Evolutionary conservation across 2,329 filamentous ascomycete species (phyloP), one percentile per base, ranked within the genome.

Genomic region (Parastagonospora avenae): DNA sequence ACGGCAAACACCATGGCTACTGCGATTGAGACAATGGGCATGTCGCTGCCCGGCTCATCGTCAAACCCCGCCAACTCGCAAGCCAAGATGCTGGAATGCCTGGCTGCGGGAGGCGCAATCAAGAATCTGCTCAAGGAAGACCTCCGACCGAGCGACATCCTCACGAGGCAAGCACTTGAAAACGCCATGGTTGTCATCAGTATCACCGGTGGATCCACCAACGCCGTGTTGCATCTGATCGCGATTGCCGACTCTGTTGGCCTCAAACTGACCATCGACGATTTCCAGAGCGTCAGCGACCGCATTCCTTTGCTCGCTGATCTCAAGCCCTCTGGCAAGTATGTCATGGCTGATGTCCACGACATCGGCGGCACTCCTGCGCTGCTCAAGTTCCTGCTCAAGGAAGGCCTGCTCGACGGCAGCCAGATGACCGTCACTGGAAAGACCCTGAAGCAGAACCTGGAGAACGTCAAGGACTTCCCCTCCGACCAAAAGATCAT

Each of bases 1-100:
- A 96, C 92, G 1, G 92, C 92, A 58, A 96, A 96, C 68, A 81
- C 79, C 40, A 78, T 81, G 72, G 79, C 79, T 33, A 79, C 77
- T 6, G 76, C 78, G 7, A 79, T 81, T 46, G 79, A 81, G 60
- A 72, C 68, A 40, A 80, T 81, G 73, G 79, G 79, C 49, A 75
- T 81, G 73, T 74, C 77, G 24, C 72, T 81, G 4, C 79, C 79
- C 38, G 79, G 79, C 27, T 80, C 79, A 10, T 80, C 79, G 0
- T 78, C 78, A 2, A 81, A 80, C 57, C 78, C 79, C 4, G 79
- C 79, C 30, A 74, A 75, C 54, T 80, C 78, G 43, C 76, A 79
- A 62, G 79, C 77, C 6, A 81, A 81, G 68, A 74, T 77, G 52
- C 63, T 79, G 4, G 79, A 81, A 57, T 81, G 79, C 56, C 59